A percentile compares a stretch with the other conserved stretches of the same genome.
Evolutionary conservation across 495 filamentous ascomycete genomes (phyloP).

Genomic region (Neurospora sp.): DNA sequence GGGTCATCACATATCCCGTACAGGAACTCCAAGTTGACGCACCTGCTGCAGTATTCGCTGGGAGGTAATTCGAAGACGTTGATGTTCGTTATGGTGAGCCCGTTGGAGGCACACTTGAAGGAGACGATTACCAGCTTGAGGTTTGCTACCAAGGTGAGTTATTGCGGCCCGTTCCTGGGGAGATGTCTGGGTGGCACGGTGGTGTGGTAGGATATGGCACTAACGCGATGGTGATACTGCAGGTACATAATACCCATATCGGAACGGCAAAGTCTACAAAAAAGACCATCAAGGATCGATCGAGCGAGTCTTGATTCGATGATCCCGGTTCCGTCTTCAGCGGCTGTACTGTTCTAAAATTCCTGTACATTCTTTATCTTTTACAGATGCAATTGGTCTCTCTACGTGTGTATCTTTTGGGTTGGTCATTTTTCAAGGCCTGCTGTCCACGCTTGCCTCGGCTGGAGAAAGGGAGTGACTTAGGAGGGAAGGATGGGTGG

Average conservation of each 20-base stretch:
- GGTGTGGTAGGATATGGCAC: neutral
- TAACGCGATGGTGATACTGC: neutral
- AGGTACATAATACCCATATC: conserved; percentile 81
- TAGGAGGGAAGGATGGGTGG: neutral
- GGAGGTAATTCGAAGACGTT: conserved; percentile 95
- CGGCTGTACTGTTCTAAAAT: neutral
- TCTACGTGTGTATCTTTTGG: neutral
- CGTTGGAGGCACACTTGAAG: conserved; percentile 78
- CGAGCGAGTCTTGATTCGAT: conserved; percentile 12
- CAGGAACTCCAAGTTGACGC: conserved; percentile 92
- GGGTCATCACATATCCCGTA: conserved; percentile 88
- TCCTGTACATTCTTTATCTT: neutral
- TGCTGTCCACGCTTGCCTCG: neutral
- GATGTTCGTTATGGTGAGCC: conserved; percentile 98
- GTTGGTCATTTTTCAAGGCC: neutral
- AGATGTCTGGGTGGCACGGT: neutral
- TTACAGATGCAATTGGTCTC: neutral
- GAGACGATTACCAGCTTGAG: conserved; percentile 93
- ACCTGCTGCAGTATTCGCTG: conserved; percentile 88
- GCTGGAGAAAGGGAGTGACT: neutral
- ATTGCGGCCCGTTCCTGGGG: neutral
- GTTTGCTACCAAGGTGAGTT: conserved; percentile 81
- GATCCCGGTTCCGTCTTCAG: neutral
- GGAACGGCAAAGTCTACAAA: conserved; percentile 72
- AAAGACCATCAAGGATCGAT: conserved; percentile 25